Evolutionary conservation across 768 basidiomycete species (phyloP), one percentile per base, ranked within the genome.

Genomic region (Auricularia heimuer): DNA sequence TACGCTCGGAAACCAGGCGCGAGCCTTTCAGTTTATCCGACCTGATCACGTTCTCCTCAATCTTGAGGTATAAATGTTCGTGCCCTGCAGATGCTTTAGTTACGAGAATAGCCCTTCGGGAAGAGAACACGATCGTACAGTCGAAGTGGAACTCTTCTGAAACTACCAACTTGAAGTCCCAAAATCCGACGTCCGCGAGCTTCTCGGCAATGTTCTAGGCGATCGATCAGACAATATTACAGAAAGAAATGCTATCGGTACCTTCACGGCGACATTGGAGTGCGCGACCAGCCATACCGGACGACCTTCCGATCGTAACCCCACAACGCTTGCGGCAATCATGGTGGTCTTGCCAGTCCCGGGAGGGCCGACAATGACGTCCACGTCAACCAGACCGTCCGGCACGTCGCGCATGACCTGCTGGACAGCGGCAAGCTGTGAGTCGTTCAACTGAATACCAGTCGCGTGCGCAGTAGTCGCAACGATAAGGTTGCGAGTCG

Each of bases 251-350:
- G 7, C 18, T 18, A 51, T 8, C 47, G 47, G 21, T 51, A n/a
- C 47, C 47, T 91, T 92, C 21, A 93, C 92, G 60, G 90, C 92
- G 61, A 93, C 84, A 77, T 94, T 94, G 16, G 88, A 89, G 70
- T 94, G 89, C 42, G 92, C 89, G 70, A 91, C 77, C 3, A 94
- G 82, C 88, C 89, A 94, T 12, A 92, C 84, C 0, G 88, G 85
- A 35, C 68, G 66, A 6, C 65, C 42, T 3, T 51, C n/a, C 0
- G 69, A 12, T 4, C 70, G 69, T 79, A 80, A 81, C 67, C 71
- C 68, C 18, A 73, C 70, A 0, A 77, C 77, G 61, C 70, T 69
- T 4, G 82, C 77, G 11, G 85, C 83, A 73, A 89, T 89, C 1
- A 89, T 87, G 54, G 85, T 84, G 0, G 88, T 89, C 71, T 89